phyloP scores from a whole-genome alignment of 345 rosid genomes.

The Citrus reticulata region DNA sequence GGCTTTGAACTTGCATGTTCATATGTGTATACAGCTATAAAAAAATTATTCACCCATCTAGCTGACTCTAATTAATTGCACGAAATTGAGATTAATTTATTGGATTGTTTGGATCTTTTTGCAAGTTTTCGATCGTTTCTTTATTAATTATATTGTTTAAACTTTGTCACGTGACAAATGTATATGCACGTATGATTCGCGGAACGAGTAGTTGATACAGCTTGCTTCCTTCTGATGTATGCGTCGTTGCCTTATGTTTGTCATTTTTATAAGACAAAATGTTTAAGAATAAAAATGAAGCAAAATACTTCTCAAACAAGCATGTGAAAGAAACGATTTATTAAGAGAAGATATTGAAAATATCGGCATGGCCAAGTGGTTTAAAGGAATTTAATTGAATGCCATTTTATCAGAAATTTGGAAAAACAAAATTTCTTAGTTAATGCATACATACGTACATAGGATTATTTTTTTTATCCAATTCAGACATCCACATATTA shows the following conservation, averaged over 20 bases:
- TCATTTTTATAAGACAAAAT: neutral
- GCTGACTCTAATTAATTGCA: too few species aligned
- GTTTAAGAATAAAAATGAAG: neutral
- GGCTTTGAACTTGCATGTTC: conserved; percentile 11
- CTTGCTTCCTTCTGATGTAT: neutral
- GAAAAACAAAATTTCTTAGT: too few species aligned
- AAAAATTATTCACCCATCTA: neutral
- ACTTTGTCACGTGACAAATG: neutral
- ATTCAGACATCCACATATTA: too few species aligned
- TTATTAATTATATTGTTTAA: neutral
- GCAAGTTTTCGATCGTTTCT: neutral
- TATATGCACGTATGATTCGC: neutral
- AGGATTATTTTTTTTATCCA: too few species aligned
- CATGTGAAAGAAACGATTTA: neutral
- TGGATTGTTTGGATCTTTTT: neutral
- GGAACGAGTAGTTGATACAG: neutral
- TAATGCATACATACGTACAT: too few species aligned
- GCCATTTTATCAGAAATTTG: too few species aligned
- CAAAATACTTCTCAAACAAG: neutral
- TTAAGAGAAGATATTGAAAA: neutral
- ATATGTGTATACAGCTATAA: neutral
- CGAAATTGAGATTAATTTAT: neutral
- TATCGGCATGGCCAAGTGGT: neutral
- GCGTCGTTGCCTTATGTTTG: too few species aligned
- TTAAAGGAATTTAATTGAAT: too few species aligned